These are phyloP conservation scores for Penicillium maclennaniae DNA, from an alignment of 495 filamentous ascomycete genomes.

Conservation along the genomic window DNA sequence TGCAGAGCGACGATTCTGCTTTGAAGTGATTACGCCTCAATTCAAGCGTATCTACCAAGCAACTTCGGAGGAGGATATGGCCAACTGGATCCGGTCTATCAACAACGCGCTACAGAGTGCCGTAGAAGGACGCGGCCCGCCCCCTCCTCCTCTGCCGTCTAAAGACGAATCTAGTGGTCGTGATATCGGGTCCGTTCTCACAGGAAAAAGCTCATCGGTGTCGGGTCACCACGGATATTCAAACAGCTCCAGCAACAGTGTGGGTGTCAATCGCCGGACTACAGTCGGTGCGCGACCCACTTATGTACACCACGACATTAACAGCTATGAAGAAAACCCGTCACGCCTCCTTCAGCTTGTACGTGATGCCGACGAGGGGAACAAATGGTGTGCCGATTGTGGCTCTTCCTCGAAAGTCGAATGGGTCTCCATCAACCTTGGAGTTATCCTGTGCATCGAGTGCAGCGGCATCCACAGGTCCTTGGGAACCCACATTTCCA, in stretches of 20 bases:
- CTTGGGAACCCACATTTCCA: constrained; percentile 95
- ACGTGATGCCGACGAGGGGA: constrained; percentile 87
- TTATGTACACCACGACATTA: constrained; percentile 61
- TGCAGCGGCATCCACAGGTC: constrained; percentile 97
- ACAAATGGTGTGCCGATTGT: constrained; percentile 94
- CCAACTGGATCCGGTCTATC: constrained; percentile 91
- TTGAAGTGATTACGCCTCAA: constrained; percentile 96
- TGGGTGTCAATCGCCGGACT: constrained; percentile 68
- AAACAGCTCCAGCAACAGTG: constrained; percentile 44
- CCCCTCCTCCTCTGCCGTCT: constrained; percentile 37
- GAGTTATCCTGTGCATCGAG: constrained; percentile 95
- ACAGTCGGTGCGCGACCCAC: constrained; percentile 88
- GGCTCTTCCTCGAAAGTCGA: constrained; percentile 88
- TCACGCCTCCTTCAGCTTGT: constrained; percentile 81
- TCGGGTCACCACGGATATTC: constrained; percentile 55
- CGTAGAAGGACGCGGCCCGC: constrained; percentile 71
- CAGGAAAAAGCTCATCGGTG: constrained; percentile 84
- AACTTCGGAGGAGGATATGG: constrained; percentile 97
- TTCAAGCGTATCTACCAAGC: constrained; percentile 97
- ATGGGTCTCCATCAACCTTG: constrained; percentile 98
- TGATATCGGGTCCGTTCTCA: constrained; percentile 87
- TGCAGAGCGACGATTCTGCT: constrained; percentile 93
- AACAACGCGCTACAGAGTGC: constrained; percentile 97
- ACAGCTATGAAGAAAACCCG: constrained; percentile 74
- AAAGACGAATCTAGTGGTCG: constrained; percentile 57